Base-by-base conservation (phyloP, 192 early-diverging fungal species). In the Gamsiella multidivaricata region DNA sequence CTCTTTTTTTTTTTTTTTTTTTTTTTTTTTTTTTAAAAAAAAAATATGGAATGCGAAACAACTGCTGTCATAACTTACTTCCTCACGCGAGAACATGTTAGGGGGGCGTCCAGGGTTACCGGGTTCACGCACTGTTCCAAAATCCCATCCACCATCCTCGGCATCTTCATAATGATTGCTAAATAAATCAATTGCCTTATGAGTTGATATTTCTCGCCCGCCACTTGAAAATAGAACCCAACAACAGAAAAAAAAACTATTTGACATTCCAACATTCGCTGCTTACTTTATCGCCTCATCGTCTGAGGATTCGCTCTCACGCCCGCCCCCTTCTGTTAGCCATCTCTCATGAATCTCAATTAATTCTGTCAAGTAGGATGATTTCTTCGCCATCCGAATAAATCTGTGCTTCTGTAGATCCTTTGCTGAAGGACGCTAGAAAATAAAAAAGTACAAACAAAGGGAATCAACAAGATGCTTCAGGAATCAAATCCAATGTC, bases 361-460 rank as follows among this genome's bases (percentile, higher is more conserved):
- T 28, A 98, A 75, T 41, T 97, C 94, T 20, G 91, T 93, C 54
- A 98, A 72, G 70, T 93, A 93, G 3, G 93, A 91, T 0, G 90
- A 89, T 53, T 95, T 95, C 74, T 94, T 94, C 5, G 93, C 93
- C 37, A 83, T 86, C 22, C 88, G 81, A 45, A 98, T 92, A 69
- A 98, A 98, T 61, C 88, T 83, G 81, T 98, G 95, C 66, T 92
- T 93, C 39, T 94, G 83, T 37, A 98, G 74, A 49, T 97, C 94
- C 67, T 92, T 91, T 43, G 96, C 96, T 0, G 94, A 88, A 0
- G 95, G 95, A 36, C 96, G 85, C 92, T 95, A 76, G n/a, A n/a
- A n/a, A n/a, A n/a, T n/a, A n/a, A n/a, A n/a, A n/a, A n/a, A n/a
- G n/a, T 25, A 43, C 6, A 14, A 0, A 8, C 22, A 25, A 42